Percentiles rank a stretch among this genome's conserved stretches.
These are phyloP conservation scores for Colletotrichum sp. DNA, from an alignment of 2,329 filamentous ascomycete genomes.

Conservation along the genomic window DNA sequence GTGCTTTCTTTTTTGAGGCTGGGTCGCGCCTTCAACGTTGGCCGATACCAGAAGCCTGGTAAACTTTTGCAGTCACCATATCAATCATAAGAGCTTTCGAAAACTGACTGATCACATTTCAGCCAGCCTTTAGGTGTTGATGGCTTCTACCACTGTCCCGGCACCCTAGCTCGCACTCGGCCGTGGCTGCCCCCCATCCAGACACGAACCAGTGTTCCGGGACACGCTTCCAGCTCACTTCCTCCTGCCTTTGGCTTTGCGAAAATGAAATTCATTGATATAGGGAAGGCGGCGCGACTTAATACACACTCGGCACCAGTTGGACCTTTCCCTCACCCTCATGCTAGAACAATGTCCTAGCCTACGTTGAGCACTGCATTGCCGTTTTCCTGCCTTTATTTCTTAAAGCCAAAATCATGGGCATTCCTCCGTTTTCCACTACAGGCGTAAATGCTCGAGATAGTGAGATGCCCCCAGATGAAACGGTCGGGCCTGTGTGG, in stretches of 20 bases:
- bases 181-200: not conserved
- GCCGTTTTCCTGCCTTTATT: not conserved
- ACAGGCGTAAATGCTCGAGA: not conserved
- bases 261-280: not conserved
- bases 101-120: not conserved
- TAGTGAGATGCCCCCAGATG: constrained; percentile 33
- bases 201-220: not conserved
- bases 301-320: rapidly evolving
- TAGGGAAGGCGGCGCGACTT: not conserved
- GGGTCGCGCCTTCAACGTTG: not conserved
- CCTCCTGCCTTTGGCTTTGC: not conserved
- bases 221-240: not conserved
- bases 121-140: not conserved
- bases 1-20: not conserved
- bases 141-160: not conserved
- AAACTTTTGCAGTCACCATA: not conserved
- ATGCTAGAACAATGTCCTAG: not conserved
- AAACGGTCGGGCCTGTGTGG: constrained; percentile 34
- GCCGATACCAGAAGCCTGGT: not conserved
- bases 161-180: not conserved
- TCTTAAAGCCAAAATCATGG: not conserved
- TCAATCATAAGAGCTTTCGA: not conserved
- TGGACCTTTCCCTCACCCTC: not conserved
- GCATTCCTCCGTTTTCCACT: not conserved
- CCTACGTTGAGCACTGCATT: not conserved